Percentiles rank a stretch among this genome's conserved stretches.
Conservation (phyloP, 129 eudicot species). For the Deinandra increscens region DNA sequence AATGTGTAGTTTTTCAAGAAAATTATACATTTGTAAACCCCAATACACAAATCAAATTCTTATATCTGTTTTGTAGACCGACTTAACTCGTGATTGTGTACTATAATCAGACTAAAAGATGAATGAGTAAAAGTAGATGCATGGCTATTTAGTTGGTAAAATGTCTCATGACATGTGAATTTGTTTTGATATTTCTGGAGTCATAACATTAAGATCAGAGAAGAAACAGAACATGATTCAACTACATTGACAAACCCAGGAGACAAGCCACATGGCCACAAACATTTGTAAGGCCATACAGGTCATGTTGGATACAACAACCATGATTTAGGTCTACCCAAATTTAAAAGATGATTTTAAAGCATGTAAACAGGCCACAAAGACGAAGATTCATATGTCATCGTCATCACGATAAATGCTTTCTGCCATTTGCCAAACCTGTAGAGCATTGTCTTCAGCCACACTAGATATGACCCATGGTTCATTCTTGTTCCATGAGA, state of each 20-base stretch:
- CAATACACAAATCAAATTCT: too few species aligned
- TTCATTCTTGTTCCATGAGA: slow-evolving; percentile 91
- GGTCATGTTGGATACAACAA: slow-evolving; percentile 13
- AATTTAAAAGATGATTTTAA: not conserved
- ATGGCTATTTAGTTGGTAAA: too few species aligned
- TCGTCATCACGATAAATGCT: slow-evolving; percentile 78
- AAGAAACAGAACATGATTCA: not conserved
- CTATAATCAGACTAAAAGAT: too few species aligned
- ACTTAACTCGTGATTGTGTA: too few species aligned
- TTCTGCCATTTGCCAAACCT: slow-evolving; percentile 90
- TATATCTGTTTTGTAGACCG: too few species aligned
- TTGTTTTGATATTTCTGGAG: too few species aligned
- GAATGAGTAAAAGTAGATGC: too few species aligned
- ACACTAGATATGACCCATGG: slow-evolving; percentile 92
- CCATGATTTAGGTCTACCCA: not conserved
- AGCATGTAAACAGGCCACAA: not conserved
- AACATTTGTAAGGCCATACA: not conserved
- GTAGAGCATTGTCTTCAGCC: slow-evolving; percentile 80
- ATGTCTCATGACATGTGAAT: too few species aligned
- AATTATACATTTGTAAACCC: too few species aligned
- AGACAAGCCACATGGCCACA: slow-evolving; percentile 1
- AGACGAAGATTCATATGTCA: slow-evolving; percentile 23
- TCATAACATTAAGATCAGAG: not conserved
- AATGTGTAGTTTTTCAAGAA: too few species aligned
- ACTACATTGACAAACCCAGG: not conserved